Evolutionary conservation across 2,329 filamentous ascomycete species (phyloP).

Genomic region (Penicillium paneum): DNA sequence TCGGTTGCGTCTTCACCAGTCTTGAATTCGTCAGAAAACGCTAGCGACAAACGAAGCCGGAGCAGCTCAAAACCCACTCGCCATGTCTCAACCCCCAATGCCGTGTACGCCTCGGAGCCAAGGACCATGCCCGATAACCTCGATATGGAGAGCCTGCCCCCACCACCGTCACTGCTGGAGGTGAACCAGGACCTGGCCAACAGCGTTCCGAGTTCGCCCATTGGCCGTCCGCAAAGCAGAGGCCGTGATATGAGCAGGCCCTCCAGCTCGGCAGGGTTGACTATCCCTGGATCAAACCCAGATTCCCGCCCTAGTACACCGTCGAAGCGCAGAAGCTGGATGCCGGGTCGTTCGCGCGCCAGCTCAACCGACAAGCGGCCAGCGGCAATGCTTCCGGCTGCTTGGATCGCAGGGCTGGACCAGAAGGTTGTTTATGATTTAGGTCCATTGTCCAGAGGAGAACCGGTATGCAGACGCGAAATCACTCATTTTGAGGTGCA

Average conservation of each 20-base stretch:
- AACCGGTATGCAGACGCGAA: slow-evolving; percentile 44
- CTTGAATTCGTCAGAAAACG: slow-evolving; percentile 15
- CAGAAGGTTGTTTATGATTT: slow-evolving; percentile 57
- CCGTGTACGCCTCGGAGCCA: slow-evolving; percentile 26
- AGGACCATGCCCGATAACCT: slow-evolving; percentile 29
- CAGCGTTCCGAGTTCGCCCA: slow-evolving; percentile 31
- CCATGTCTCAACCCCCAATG: slow-evolving; percentile 34
- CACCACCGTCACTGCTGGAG: slow-evolving; percentile 41
- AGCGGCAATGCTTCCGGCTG: slow-evolving; percentile 39
- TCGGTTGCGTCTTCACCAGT: slow-evolving; percentile 25
- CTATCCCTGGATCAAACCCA: slow-evolving; percentile 33
- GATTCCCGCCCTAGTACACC: slow-evolving; percentile 36
- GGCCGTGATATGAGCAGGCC: slow-evolving; percentile 37
- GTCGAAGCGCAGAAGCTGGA: slow-evolving; percentile 45
- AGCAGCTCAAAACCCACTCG: slow-evolving; percentile 35
- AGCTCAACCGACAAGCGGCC: slow-evolving; percentile 33
- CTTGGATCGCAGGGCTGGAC: slow-evolving; percentile 59
- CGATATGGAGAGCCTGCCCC: slow-evolving; percentile 33
- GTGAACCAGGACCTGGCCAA: slow-evolving; percentile 39
- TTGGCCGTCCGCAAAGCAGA: slow-evolving; percentile 36
- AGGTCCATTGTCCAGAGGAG: slow-evolving; percentile 48
- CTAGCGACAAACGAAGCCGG: slow-evolving; percentile 23
- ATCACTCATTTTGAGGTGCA: too few species aligned
- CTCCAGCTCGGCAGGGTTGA: slow-evolving; percentile 33
- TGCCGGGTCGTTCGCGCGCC: slow-evolving; percentile 39